Conservation (phyloP, 225 moss, liverwort and hornwort genomes). For the Marchantia polymorpha region DNA sequence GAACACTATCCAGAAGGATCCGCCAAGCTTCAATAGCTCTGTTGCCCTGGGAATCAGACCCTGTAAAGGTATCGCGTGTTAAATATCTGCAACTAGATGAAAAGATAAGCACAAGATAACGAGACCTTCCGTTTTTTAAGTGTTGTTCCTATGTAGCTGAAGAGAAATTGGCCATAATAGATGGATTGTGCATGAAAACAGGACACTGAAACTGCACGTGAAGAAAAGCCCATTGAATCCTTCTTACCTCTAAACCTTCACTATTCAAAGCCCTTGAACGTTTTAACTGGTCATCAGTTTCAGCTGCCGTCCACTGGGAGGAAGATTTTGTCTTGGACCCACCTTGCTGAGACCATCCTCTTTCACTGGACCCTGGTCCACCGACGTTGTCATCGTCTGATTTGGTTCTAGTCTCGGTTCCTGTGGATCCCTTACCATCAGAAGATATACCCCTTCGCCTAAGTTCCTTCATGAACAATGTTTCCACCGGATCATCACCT, state of each 20-base stretch:
- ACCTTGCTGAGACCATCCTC: conserved; percentile 26
- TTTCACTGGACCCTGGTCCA: conserved; percentile 13
- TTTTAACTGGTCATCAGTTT: conserved; percentile 62
- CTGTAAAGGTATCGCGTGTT: conserved; percentile 5
- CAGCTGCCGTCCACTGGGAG: conserved; percentile 39
- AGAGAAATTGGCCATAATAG: not conserved
- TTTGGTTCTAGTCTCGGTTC: conserved; percentile 81
- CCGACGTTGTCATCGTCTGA: conserved; percentile 38
- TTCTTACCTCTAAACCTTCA: conserved; percentile 74
- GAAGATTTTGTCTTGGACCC: conserved; percentile 25
- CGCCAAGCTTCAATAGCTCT: conserved; percentile 85
- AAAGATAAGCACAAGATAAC: too few species aligned
- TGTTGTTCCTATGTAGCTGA: not conserved
- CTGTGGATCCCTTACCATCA: conserved; percentile 57
- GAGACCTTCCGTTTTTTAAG: too few species aligned
- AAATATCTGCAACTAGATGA: not conserved
- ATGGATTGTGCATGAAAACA: not conserved
- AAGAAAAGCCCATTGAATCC: not conserved
- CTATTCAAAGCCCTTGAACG: conserved; percentile 87
- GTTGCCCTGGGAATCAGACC: conserved; percentile 78
- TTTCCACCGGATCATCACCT: conserved; percentile 84
- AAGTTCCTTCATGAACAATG: conserved; percentile 94
- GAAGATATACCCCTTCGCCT: conserved; percentile 67
- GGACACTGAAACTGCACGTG: not conserved
- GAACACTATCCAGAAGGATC: conserved; percentile 64